phyloP scores from a whole-genome alignment of 306 rosid species.

The Acacia acuminata region DNA sequence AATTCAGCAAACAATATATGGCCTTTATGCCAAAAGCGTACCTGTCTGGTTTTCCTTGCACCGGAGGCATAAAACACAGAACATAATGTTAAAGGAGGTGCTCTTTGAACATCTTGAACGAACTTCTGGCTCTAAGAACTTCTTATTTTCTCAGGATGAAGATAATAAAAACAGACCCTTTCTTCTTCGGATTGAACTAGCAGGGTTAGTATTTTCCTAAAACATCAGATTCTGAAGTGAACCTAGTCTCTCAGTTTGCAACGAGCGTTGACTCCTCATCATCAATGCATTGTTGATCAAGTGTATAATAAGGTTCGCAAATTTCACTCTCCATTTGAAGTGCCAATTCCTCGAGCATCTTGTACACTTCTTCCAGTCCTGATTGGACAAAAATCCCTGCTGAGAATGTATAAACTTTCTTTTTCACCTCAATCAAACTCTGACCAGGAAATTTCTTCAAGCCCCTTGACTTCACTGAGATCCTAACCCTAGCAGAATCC shows the following conservation, averaged over 20 bases:
- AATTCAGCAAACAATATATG: too few relatives aligned
- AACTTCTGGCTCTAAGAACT: too few relatives aligned
- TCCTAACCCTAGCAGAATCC: slow-evolving; percentile 77
- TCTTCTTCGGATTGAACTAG: background rate
- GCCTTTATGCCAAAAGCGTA: background rate
- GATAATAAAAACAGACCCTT: background rate
- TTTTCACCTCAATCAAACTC: slow-evolving; percentile 85
- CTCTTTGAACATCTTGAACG: background rate
- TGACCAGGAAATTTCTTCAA: slow-evolving; percentile 66
- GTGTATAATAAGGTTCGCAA: slow-evolving; percentile 8
- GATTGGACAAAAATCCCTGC: slow-evolving; percentile 56
- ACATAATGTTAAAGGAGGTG: background rate
- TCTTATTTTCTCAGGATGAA: background rate
- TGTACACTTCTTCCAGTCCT: slow-evolving; percentile 46
- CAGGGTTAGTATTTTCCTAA: background rate
- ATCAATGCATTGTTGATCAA: slow-evolving; percentile 32
- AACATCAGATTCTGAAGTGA: background rate
- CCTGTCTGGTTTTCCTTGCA: background rate
- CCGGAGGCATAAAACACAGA: background rate
- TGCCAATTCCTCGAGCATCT: slow-evolving; percentile 55
- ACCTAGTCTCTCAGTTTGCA: slow-evolving; percentile 36
- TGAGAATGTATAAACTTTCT: slow-evolving; percentile 59
- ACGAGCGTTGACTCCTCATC: slow-evolving; percentile 28
- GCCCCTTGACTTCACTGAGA: slow-evolving; percentile 70
- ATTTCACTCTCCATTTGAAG: slow-evolving; percentile 63